These are phyloP conservation scores for Circinella minor DNA, from an alignment of 371 early-diverging fungal species.

Conservation along the genomic window DNA sequence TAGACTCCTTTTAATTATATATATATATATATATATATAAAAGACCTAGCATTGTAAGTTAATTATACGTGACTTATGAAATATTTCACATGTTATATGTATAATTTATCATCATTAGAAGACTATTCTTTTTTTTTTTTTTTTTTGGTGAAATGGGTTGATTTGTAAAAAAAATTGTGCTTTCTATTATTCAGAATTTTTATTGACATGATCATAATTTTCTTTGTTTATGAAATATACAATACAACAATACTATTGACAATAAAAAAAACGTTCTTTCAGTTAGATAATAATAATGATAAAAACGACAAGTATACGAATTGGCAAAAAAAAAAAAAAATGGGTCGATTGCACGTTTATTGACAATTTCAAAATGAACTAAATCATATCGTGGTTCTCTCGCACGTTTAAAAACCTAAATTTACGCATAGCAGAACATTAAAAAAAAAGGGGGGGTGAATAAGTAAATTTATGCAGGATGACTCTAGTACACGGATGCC, in stretches of 20 bases:
- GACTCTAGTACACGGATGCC: background rate
- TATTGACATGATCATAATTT: background rate
- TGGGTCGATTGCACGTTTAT: slow-evolving; percentile 8
- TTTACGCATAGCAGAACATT: background rate
- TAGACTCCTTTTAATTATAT: slow-evolving; percentile 70
- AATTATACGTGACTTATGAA: slow-evolving; percentile 70
- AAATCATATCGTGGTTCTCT: background rate
- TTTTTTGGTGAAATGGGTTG: background rate
- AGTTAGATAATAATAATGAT: no score
- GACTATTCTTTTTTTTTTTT: no score
- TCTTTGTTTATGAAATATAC: no score
- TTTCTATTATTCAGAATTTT: no score
- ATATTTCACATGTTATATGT: slow-evolving; percentile 13
- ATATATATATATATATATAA: slow-evolving; percentile 57
- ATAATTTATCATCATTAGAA: slow-evolving; percentile 14
- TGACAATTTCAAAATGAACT: slow-evolving; percentile 1
- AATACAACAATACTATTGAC: background rate
- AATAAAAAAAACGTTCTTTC: background rate
- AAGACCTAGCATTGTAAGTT: slow-evolving; percentile 71
- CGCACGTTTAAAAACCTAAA: slow-evolving; percentile 12
- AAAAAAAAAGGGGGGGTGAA: background rate
- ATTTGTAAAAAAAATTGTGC: background rate
- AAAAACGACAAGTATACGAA: no score
- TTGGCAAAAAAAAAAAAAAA: background rate
- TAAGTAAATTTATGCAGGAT: background rate